Evolutionary conservation across 2,329 filamentous ascomycete species (phyloP).

Genomic region (Cytospora piceicola): DNA sequence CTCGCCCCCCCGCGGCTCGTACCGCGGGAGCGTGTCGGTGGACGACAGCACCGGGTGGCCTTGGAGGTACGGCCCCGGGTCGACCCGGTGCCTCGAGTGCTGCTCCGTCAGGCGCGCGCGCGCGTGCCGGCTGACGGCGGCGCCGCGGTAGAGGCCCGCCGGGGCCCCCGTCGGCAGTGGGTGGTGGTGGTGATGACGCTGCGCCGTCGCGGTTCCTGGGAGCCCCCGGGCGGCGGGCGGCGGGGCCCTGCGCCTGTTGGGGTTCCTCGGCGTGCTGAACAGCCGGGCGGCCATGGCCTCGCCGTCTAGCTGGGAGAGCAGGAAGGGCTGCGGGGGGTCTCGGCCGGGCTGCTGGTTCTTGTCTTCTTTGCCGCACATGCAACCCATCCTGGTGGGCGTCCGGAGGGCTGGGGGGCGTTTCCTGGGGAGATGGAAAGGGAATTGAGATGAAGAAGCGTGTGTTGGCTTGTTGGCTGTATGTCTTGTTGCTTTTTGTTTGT

Average conservation of each 20-base stretch:
- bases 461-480: background rate
- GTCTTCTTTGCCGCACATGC: background rate
- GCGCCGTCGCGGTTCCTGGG: no score
- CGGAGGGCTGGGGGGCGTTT: background rate
- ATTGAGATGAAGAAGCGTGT: background rate
- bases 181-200: no score
- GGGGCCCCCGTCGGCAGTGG: background rate
- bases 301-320: background rate
- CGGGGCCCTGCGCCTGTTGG: background rate
- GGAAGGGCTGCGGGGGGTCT: background rate
- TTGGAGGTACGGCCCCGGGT: background rate
- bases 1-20: background rate
- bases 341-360: background rate
- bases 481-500: no score
- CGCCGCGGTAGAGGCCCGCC: background rate
- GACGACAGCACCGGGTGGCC: background rate
- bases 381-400: background rate
- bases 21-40: background rate
- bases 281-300: background rate
- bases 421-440: no score
- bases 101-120: background rate
- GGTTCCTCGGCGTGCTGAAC: background rate
- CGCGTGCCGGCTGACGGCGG: background rate
- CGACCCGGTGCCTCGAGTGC: background rate
- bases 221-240: background rate